These are phyloP conservation scores for Coffea canephora DNA, from an alignment of 257 asterid genomes.

Conservation along the genomic window DNA sequence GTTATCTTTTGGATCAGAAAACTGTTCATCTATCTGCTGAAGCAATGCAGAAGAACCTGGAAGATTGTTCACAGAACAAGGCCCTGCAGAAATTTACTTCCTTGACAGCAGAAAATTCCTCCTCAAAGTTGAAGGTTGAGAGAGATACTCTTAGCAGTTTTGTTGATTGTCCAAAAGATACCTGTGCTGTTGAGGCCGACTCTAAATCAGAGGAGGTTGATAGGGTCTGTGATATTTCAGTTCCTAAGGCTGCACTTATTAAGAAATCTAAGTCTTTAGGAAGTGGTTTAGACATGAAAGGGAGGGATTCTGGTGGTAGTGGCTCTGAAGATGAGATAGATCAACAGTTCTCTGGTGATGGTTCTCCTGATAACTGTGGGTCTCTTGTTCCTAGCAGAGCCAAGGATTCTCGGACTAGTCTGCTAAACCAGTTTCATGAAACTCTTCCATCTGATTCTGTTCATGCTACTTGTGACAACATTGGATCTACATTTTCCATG, in stretches of 20 bases:
- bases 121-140: conserved; percentile 33
- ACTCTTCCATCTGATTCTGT: conserved; percentile 54
- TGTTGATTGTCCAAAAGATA: conserved; percentile 38
- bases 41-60: conserved; percentile 59
- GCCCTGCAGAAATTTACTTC: conserved; percentile 26
- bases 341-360: conserved; percentile 50
- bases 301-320: conserved; percentile 38
- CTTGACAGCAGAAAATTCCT: conserved; percentile 28
- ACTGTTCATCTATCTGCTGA: conserved; percentile 51
- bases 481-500: conserved; percentile 44
- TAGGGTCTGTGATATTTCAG: conserved; percentile 38
- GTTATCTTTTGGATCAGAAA: conserved; percentile 48
- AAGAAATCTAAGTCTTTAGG: conserved; percentile 76
- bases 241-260: conserved; percentile 27
- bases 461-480: conserved; percentile 52
- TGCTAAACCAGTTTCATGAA: conserved; percentile 45
- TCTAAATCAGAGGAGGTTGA: conserved; percentile 59
- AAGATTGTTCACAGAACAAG: conserved; percentile 48
- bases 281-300: conserved; percentile 58
- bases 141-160: conserved; percentile 23
- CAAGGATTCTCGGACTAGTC: conserved; percentile 34
- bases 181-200: conserved; percentile 49
- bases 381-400: conserved; percentile 31
- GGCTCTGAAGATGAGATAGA: conserved; percentile 58
- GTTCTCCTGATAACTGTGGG: conserved; percentile 42